A percentile compares a stretch with the other conserved stretches of the same genome.
phyloP scores from a whole-genome alignment of 306 rosid genomes.

The Fragaria ananassa region DNA sequence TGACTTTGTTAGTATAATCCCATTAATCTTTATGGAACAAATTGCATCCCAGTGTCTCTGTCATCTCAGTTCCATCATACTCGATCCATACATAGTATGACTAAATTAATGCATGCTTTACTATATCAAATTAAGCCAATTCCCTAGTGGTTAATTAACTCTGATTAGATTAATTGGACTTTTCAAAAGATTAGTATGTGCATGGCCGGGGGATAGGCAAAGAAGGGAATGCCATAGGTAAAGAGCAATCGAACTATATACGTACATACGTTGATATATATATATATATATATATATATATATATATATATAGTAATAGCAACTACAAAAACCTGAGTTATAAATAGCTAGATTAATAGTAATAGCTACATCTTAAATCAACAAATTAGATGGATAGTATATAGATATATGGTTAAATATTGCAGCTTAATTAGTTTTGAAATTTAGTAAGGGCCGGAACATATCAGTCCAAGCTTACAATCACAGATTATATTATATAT shows the following conservation, averaged over 20 bases:
- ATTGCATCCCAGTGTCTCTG: conserved; percentile 3
- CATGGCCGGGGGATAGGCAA: not conserved
- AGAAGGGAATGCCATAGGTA: not conserved
- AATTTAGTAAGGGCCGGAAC: too few relatives aligned
- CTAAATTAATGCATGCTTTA: conserved; percentile 20
- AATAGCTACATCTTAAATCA: too few relatives aligned
- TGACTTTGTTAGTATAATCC: conserved; percentile 19
- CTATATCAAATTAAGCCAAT: conserved; percentile 6
- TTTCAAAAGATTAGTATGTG: not conserved
- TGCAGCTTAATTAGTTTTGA: too few relatives aligned
- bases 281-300: too few relatives aligned
- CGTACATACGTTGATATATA: too few relatives aligned
- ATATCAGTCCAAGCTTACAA: not conserved
- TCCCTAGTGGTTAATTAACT: conserved; percentile 1
- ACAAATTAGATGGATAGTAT: too few relatives aligned
- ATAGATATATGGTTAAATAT: too few relatives aligned
- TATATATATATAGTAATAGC: too few relatives aligned
- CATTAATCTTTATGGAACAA: conserved; percentile 20
- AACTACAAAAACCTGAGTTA: too few relatives aligned
- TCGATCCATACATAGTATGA: conserved; percentile 16
- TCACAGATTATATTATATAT: not conserved
- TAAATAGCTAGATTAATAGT: too few relatives aligned
- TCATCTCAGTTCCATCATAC: conserved; percentile 9
- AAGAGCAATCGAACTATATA: not conserved
- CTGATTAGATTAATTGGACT: conserved; percentile 10